Evolutionary conservation across 2,329 filamentous ascomycete genomes (phyloP), one percentile per base, ranked within the genome.

Genomic region (Coniochaeta ligniaria): DNA sequence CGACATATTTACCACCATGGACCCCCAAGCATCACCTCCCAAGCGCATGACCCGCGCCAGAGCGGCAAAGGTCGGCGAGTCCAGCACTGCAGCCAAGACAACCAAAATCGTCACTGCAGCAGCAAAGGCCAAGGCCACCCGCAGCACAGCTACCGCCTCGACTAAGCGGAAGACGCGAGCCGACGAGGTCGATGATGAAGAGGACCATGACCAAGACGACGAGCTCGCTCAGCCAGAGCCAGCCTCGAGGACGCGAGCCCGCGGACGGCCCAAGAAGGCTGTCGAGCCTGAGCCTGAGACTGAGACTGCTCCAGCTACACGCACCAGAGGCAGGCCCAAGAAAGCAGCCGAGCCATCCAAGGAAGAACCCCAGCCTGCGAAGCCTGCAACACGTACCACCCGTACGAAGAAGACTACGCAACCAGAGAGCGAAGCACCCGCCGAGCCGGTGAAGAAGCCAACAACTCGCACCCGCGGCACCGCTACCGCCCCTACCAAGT

Each of bases 31-130:
- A 64, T 85, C 81, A 61, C 83, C 83, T 58, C 83, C 83, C 38
- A 84, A 84, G 73, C 80, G 83, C 64, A 78, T 85, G 68, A 86
- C 83, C 63, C 80, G 83, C 65, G 76, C 78, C 52, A 69, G 76
- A 66, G 77, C 76, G 61, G 75, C 75, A 41, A 76, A 74, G 64
- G 69, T 68, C 24, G 61, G 65, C 26, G 67, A 69, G 56, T 17
- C 2, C 24, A n/a, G 66, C 68, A 57, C 31, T 24, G 63, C 67
- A 41, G 57, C 64, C 38, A 78, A 78, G 66, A 73, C 75, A 1
- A 75, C 78, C 61, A 81, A 73, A 62, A 75, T 80, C 63, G 73
- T 79, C 62, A 80, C 81, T 65, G 75, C 81, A 60, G 75, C 79
- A 16, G 74, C 80, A 35, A 80, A 78, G 67, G 75, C 81, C 50